Evolutionary conservation across 768 basidiomycete genomes (phyloP).

Genomic region (Tricholoma saponaceum): DNA sequence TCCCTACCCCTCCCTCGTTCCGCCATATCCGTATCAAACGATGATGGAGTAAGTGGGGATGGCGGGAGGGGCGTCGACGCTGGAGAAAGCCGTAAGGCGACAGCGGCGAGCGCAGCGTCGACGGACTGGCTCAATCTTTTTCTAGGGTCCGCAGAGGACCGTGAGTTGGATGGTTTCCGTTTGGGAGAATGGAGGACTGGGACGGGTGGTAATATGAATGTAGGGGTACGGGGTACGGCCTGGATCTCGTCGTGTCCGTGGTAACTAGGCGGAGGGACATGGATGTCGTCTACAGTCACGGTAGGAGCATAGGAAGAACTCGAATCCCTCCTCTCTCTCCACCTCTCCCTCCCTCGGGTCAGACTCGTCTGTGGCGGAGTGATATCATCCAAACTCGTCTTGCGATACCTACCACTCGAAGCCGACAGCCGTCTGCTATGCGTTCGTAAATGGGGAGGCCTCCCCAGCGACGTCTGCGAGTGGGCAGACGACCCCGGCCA

Average conservation of each 20-base stretch:
- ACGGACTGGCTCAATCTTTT: background rate
- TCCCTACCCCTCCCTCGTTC: background rate
- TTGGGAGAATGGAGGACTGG: background rate
- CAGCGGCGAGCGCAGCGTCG: background rate
- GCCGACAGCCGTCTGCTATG: background rate
- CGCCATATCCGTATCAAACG: background rate
- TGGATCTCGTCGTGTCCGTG: conserved; percentile 24
- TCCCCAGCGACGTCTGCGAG: background rate
- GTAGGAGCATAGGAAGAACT: conserved; percentile 9
- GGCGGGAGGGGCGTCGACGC: background rate
- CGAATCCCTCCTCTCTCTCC: conserved; percentile 8
- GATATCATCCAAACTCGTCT: conserved; percentile 23
- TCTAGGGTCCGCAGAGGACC: background rate
- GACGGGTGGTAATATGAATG: background rate
- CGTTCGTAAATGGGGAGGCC: background rate
- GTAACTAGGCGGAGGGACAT: conserved; percentile 17
- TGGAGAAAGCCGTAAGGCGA: background rate
- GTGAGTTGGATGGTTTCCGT: background rate
- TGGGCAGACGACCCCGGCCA: conserved; percentile 2
- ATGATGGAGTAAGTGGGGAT: background rate
- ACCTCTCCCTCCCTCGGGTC: background rate
- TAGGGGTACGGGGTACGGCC: conserved; percentile 27
- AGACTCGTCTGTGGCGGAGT: background rate
- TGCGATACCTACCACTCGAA: conserved; percentile 10
- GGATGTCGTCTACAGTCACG: conserved; percentile 26